These are phyloP conservation scores for Ganoderma multipileum DNA, from an alignment of 1,284 basidiomycete genomes.

Conservation along the genomic window DNA sequence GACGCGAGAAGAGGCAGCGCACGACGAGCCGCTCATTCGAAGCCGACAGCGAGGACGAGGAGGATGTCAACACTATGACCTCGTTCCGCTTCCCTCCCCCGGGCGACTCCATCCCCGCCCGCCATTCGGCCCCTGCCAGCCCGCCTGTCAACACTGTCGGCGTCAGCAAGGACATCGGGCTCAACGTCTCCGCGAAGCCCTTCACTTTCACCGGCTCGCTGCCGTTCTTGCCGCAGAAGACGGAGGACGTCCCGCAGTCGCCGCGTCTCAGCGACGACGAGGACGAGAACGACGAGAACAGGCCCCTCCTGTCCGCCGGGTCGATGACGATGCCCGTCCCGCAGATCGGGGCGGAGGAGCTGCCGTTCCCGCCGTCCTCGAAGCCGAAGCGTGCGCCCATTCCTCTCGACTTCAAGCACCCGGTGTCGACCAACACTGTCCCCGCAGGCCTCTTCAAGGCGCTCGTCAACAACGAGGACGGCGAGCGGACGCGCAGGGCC, in stretches of 20 bases:
- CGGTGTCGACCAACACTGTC: constrained; percentile 74
- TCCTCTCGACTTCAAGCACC: constrained; percentile 81
- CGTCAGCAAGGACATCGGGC: constrained; percentile 29
- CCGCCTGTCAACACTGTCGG: constrained; percentile 38
- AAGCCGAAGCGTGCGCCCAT: constrained; percentile 76
- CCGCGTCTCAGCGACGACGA: constrained; percentile 29
- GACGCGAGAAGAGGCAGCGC: constrained; percentile 78
- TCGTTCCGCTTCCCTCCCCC: constrained; percentile 78
- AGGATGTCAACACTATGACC: constrained; percentile 57
- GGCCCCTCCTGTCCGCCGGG: constrained; percentile 17
- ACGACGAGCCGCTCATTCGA: constrained; percentile 42
- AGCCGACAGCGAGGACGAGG: constrained; percentile 50
- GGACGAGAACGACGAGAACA: constrained; percentile 36
- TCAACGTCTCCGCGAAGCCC: constrained; percentile 57
- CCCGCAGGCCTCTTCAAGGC: constrained; percentile 87
- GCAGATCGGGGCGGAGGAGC: constrained; percentile 36
- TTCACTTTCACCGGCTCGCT: constrained; percentile 66
- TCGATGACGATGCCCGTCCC: constrained; percentile 28
- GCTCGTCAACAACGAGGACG: constrained; percentile 56
- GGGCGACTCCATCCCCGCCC: constrained; percentile 55
- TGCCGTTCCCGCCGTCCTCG: constrained; percentile 43
- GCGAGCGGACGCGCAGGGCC: constrained; percentile 69
- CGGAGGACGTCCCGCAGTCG: constrained; percentile 21
- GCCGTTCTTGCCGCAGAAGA: constrained; percentile 23
- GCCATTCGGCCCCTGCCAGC: constrained; percentile 52